Evolutionary conservation across 2,329 filamentous ascomycete genomes (phyloP), one percentile per base, ranked within the genome.

Genomic region (Fonsecaea pedrosoi): DNA sequence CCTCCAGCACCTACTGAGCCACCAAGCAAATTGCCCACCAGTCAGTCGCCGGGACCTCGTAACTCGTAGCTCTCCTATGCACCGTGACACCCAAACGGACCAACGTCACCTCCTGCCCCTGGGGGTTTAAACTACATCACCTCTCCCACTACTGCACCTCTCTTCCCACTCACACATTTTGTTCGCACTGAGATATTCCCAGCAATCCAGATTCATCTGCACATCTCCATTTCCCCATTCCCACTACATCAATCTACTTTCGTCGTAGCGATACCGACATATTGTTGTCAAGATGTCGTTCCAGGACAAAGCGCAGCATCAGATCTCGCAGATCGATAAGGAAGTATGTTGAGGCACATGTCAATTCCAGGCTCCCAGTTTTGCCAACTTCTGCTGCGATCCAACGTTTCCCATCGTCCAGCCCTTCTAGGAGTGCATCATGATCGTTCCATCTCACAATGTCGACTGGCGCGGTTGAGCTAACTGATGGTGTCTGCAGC

Each of bases 321-420:
- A 87, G 73, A 84, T 90, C 74, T 85, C 85, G 73, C 86, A 89
- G 82, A 86, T 90, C 76, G 87, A 90, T 82, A 89, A 89, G 81
- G 86, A 88, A 84, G 86, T 89, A 78, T 73, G 67, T 69, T 69
- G 67, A 60, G 45, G 62, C 68, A 66, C 68, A 66, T 70, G 62
- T 61, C 59, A 65, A 25, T 35, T 21, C 59, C 60, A 67, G 62
- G 61, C 50, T 57, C 6, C 61, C 42, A 56, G 30, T 18, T 37
- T 48, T 32, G 18, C 35, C 9, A 13, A 6, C 40, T n/a, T 37
- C 32, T 38, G 18, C 13, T 40, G n/a, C 34, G n/a, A 25, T 38
- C 8, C 34, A 12, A 15, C 48, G 54, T 38, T 48, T 37, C 53
- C 59, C 37, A 37, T 21, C 10, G 4, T 54, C 18, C 40, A 4